phyloP scores from a whole-genome alignment of 148 eudicot genomes.

The Silene conica region DNA sequence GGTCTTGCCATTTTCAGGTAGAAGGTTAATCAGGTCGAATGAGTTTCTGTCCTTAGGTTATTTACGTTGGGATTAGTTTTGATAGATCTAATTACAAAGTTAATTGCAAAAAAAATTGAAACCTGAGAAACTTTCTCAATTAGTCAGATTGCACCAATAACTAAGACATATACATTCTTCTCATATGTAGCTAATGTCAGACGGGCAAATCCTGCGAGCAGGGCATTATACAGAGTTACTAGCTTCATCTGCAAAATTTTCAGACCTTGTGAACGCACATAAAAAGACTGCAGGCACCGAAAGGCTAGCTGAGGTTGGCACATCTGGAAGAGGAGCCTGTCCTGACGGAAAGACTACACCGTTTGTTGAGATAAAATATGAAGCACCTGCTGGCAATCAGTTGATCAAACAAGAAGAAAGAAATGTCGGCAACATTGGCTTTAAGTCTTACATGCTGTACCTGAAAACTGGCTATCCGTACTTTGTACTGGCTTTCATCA shows the following conservation, averaged over 20 bases:
- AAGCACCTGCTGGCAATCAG: constrained; percentile 40
- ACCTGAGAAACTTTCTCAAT: no score
- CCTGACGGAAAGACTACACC: constrained; percentile 36
- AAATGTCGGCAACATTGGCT: constrained; percentile 72
- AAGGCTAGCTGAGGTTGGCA: constrained; percentile 35
- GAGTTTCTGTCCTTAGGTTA: not conserved
- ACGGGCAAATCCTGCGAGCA: constrained; percentile 61
- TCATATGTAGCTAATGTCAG: constrained; percentile 64
- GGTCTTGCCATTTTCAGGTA: not conserved
- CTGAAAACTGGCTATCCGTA: constrained; percentile 52
- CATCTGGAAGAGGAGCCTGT: constrained; percentile 20
- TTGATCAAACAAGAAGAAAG: constrained; percentile 79
- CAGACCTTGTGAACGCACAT: constrained; percentile 71
- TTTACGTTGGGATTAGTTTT: no score
- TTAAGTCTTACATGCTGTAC: constrained; percentile 64
- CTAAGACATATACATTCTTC: not conserved
- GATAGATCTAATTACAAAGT: no score
- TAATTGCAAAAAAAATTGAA: no score
- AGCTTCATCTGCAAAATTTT: constrained; percentile 56
- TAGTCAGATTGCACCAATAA: not conserved
- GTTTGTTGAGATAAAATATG: constrained; percentile 25
- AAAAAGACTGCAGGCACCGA: constrained; percentile 81
- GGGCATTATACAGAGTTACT: constrained; percentile 58
- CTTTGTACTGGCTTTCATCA: constrained; percentile 42
- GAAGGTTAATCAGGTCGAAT: not conserved